These are phyloP conservation scores for Calycina marina DNA, from an alignment of 2,329 filamentous ascomycete genomes.

Conservation along the genomic window DNA sequence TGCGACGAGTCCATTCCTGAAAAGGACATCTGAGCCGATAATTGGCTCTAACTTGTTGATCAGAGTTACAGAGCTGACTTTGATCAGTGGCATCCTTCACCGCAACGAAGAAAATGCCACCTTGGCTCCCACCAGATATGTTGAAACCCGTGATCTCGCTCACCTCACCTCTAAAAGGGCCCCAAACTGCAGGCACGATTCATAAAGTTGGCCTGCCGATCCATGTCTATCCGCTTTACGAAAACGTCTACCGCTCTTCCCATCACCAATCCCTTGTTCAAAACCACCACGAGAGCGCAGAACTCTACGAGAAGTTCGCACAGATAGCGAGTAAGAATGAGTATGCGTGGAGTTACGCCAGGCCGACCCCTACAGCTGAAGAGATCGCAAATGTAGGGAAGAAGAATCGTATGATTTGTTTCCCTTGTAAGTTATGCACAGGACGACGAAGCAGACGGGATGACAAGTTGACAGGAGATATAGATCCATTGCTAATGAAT, in stretches of 20 bases:
- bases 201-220: conserved; percentile 49
- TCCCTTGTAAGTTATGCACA: conserved; percentile 36
- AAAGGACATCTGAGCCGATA: too few relatives aligned
- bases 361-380: conserved; percentile 28
- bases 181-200: conserved; percentile 38
- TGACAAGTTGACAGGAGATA: conserved; percentile 5
- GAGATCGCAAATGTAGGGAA: conserved; percentile 37
- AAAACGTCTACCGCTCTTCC: conserved; percentile 46
- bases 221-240: conserved; percentile 53
- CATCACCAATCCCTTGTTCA: conserved; percentile 35
- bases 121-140: too few relatives aligned
- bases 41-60: too few relatives aligned
- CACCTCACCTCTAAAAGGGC: neutral
- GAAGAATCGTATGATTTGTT: conserved; percentile 53
- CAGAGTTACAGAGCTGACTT: too few relatives aligned
- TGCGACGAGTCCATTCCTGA: too few relatives aligned
- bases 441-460: neutral
- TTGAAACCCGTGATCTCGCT: neutral
- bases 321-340: conserved; percentile 36
- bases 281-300: conserved; percentile 43
- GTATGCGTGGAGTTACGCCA: conserved; percentile 42
- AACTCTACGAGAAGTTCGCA: conserved; percentile 46
- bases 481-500: conserved; percentile 56
- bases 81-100: too few relatives aligned
- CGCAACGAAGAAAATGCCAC: too few relatives aligned